Base-by-base conservation (phyloP, 2,329 filamentous ascomycete genomes). In the Penicillium sp. region DNA sequence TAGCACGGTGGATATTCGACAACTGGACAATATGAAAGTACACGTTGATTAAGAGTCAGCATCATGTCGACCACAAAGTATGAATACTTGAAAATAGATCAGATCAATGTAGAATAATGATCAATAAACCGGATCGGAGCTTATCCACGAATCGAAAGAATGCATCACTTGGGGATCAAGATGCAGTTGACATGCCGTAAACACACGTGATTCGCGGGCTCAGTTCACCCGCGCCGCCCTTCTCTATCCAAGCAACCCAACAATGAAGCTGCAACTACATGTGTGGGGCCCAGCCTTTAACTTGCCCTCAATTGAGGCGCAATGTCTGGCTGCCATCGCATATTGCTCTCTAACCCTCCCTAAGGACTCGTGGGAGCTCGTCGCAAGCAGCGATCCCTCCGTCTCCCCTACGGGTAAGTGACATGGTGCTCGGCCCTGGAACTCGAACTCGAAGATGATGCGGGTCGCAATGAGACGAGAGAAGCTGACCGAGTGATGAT, bases 231-330 rank as follows among this genome's bases (percentile, higher is more conserved):
- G 49, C 56, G 49, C 47, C 51, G 44, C 44, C 46, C 41, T 49
- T 53, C 35, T 50, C 49, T 46, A 48, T 58, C 27, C 50, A 40
- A 20, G 37, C 51, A 54, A 62, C 41, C 55, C 53, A 56, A 63
- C 55, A 53, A 83, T 82, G 79, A 79, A 85, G 60, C 76, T 91
- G 47, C 85, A 93, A 76, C 84, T 99, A 57, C 89, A 96, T 75
- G 83, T 96, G 68, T 96, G 92, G 88, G 92, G 92, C 48, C 87
- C 91, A 52, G 92, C 90, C 40, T 96, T 96, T 73, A 87, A 86
- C 40, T 84, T 97, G 43, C 88, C 93, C 14, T 97, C 94, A 42
- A 89, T 97, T 67, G 92, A 97, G 68, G 81, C 93, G 44, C 90
- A 96, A 78, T 97, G 92, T 70, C 84, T 96, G 57, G 92, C 92